A percentile compares a stretch with the other conserved stretches of the same genome.
These are phyloP conservation scores for Phytophthora crassamura DNA, from an alignment of 352 stramenopile genomes.

Conservation along the genomic window DNA sequence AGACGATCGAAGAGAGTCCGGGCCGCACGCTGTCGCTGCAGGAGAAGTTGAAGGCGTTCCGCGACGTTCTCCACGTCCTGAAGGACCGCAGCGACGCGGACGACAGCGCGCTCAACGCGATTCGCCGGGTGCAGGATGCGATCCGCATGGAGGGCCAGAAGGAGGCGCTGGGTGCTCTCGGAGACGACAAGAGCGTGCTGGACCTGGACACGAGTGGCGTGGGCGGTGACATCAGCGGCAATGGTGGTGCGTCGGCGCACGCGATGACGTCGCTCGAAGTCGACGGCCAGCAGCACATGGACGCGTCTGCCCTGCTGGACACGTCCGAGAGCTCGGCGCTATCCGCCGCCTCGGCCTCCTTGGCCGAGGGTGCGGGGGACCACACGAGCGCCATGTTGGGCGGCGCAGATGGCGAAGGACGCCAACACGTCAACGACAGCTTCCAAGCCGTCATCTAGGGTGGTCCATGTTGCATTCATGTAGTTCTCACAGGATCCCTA, in stretches of 20 bases:
- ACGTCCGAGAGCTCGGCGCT: slow-evolving; percentile 45
- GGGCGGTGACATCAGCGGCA: not conserved
- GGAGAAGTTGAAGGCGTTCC: slow-evolving; percentile 83
- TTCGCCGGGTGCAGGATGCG: slow-evolving; percentile 70
- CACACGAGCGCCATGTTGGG: slow-evolving; percentile 38
- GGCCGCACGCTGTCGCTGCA: slow-evolving; percentile 63
- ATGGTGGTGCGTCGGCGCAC: slow-evolving; percentile 18
- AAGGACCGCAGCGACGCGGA: slow-evolving; percentile 76
- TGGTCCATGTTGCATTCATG: not conserved
- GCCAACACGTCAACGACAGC: slow-evolving; percentile 27
- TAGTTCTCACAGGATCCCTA: no score
- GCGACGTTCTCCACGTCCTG: slow-evolving; percentile 75
- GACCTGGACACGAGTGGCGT: slow-evolving; percentile 24
- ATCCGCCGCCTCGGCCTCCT: slow-evolving; percentile 43
- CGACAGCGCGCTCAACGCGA: slow-evolving; percentile 57
- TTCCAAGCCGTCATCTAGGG: slow-evolving; percentile 51
- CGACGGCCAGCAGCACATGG: slow-evolving; percentile 43
- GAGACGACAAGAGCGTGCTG: slow-evolving; percentile 31
- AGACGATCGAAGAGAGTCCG: slow-evolving; percentile 49
- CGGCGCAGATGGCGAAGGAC: slow-evolving; percentile 20
- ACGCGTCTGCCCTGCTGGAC: slow-evolving; percentile 43
- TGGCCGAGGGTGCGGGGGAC: slow-evolving; percentile 43
- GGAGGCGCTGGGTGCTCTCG: slow-evolving; percentile 29
- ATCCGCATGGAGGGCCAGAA: slow-evolving; percentile 59
- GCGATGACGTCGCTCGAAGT: slow-evolving; percentile 38